These are phyloP conservation scores for Cadophora gregata DNA, from an alignment of 2,329 filamentous ascomycete species.

Conservation along the genomic window DNA sequence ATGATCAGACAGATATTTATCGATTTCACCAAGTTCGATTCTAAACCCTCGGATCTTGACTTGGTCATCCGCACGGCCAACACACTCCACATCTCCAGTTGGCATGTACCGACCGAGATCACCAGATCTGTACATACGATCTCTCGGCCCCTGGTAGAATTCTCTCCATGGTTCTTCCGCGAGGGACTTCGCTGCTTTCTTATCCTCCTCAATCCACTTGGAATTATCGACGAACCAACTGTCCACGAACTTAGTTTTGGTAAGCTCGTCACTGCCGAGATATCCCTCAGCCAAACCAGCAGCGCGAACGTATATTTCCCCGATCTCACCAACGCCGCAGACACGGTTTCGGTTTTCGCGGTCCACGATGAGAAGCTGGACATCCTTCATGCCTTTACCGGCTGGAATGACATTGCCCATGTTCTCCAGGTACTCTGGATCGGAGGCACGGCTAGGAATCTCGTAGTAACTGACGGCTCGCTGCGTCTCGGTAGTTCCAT, in stretches of 20 bases:
- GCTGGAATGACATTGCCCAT: conserved; percentile 81
- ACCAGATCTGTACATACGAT: conserved; percentile 86
- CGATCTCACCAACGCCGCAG: conserved; percentile 80
- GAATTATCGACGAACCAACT: conserved; percentile 46
- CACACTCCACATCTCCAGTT: conserved; percentile 74
- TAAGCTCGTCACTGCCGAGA: conserved; percentile 46
- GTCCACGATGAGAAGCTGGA: conserved; percentile 85
- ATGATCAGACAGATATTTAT: conserved; percentile 78
- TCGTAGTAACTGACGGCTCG: conserved; percentile 84
- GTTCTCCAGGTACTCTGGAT: conserved; percentile 67
- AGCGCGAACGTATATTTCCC: conserved; percentile 84
- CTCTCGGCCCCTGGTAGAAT: conserved; percentile 80
- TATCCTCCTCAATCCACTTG: conserved; percentile 44
- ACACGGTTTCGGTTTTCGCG: conserved; percentile 67
- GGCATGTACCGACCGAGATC: conserved; percentile 80
- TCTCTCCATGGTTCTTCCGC: conserved; percentile 75
- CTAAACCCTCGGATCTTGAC: conserved; percentile 97
- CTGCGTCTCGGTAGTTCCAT: conserved; percentile 86
- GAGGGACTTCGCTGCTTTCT: conserved; percentile 66
- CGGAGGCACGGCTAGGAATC: conserved; percentile 68
- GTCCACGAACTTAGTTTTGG: conserved; percentile 43
- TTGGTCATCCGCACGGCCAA: conserved; percentile 83
- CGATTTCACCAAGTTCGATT: conserved; percentile 94
- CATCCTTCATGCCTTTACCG: conserved; percentile 85
- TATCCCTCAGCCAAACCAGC: conserved; percentile 87